Conservation (phyloP, 805 yeast genomes). For the Candida piceae region DNA sequence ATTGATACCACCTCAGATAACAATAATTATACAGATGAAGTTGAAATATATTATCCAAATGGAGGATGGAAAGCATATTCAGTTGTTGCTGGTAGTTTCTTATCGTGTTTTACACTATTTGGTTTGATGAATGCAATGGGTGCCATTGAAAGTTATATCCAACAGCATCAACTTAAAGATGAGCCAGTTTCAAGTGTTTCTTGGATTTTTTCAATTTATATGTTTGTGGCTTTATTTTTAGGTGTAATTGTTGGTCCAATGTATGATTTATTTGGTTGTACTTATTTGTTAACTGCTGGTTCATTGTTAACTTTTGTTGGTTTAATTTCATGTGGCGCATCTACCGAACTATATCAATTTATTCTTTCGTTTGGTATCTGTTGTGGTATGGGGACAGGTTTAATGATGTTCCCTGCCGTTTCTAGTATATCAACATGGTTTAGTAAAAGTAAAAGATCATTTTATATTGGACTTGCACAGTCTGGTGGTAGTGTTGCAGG, state of each 20-base stretch:
- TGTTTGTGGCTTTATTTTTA: conserved; percentile 42
- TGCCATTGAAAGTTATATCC: conserved; percentile 56
- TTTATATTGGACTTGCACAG: conserved; percentile 27
- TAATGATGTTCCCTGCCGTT: conserved; percentile 40
- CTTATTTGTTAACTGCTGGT: conserved; percentile 37
- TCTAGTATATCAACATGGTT: conserved; percentile 44
- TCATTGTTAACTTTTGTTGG: conserved; percentile 41
- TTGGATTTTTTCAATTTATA: conserved; percentile 61
- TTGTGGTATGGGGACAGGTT: conserved; percentile 38
- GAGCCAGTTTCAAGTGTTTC: conserved; percentile 45
- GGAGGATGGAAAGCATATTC: conserved; percentile 55
- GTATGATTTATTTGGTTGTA: conserved; percentile 51
- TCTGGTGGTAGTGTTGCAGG: conserved; percentile 69
- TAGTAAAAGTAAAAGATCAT: conserved; percentile 33
- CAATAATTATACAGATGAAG: conserved; percentile 14
- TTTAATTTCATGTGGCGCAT: conserved; percentile 46
- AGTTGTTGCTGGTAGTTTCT: conserved; percentile 53
- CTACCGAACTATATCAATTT: conserved; percentile 36
- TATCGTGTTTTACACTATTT: conserved; percentile 48
- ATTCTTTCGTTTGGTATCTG: conserved; percentile 36
- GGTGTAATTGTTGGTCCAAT: conserved; percentile 52
- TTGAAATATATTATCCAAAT: conserved; percentile 40
- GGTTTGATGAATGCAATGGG: conserved; percentile 59
- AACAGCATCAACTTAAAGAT: conserved; percentile 46
- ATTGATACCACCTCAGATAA: not conserved